Evolutionary conservation across 177 flowering plant species (phyloP), one percentile per base, ranked within the genome.

Genomic region (Vitis hybrid): DNA sequence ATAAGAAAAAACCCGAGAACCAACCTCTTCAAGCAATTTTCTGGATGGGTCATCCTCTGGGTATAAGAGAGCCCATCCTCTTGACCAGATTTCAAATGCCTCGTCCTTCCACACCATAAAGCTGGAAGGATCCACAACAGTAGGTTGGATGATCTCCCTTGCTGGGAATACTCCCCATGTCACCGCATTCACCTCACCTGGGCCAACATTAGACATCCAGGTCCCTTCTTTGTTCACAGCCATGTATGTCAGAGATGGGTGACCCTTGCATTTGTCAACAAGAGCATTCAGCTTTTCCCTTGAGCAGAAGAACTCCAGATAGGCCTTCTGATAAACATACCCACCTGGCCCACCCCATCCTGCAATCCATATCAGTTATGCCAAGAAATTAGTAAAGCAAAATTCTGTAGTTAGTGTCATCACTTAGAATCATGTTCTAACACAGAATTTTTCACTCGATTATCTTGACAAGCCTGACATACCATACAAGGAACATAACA

Each of bases 161-260:
- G 86, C 94, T 14, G 95, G 94, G 84, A 94, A 94, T 41, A 87
- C 97, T 68, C 98, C 98, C 98, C 98, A 94, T 18, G 98, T 92
- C 62, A 92, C 93, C 2, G 97, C 98, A 78, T 94, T 94, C 66
- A 92, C 93, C 64, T 78, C 83, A 61, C 68, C 63, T 15, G 76
- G 64, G 54, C 70, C 77, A 24, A 79, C 67, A 58, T 94, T 92
- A 5, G 97, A 87, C 35, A 85, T 58, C 81, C 72, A 80, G 4
- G 48, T 71, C 41, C 92, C 97, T 64, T 71, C 88, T 76, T 89
- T 91, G 80, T 86, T 87, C 69, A 89, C 89, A 57, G 98, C 97
- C 68, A 92, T 79, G 80, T 85, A 94, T 59, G 97, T 90, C 27
- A 90, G 74, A 51, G 67, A 81, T 21, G 94, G 87, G 74, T 82